Conservation (phyloP, 1,139 yeast genomes). For the Wickerhamomyces sp. region DNA sequence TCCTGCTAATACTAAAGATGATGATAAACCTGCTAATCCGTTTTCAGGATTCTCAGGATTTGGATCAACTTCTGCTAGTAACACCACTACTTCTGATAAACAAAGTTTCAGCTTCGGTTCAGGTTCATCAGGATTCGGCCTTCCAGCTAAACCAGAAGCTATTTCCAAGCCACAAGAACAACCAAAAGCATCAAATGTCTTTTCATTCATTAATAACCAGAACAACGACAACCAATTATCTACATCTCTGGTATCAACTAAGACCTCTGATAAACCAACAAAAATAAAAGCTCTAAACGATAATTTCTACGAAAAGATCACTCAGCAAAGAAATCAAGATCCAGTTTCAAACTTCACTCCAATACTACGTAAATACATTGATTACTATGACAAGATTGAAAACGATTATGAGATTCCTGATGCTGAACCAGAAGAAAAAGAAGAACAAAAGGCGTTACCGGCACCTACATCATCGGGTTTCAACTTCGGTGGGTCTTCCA, state of each 20-base stretch:
- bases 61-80: neutral
- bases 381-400: slow-evolving; percentile 44
- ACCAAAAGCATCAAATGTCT: slow-evolving; percentile 1
- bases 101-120: slow-evolving; percentile 18
- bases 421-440: slow-evolving; percentile 14
- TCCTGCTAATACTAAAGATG: neutral
- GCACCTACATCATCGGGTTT: slow-evolving; percentile 6
- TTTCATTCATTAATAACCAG: slow-evolving; percentile 4
- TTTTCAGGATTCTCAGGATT: slow-evolving; percentile 10
- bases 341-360: slow-evolving; percentile 56
- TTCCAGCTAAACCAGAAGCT: slow-evolving; percentile 1
- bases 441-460: slow-evolving; percentile 11
- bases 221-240: neutral
- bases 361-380: slow-evolving; percentile 54
- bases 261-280: slow-evolving; percentile 21
- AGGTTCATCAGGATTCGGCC: slow-evolving; percentile 4
- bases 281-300: slow-evolving; percentile 67
- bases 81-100: slow-evolving; percentile 5
- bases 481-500: neutral
- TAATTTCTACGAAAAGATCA: slow-evolving; percentile 50
- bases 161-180: slow-evolving; percentile 3
- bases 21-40: slow-evolving; percentile 18
- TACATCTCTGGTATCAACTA: slow-evolving; percentile 9
- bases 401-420: slow-evolving; percentile 22
- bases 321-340: slow-evolving; percentile 37